A percentile compares a stretch with the other conserved stretches of the same genome.
These are phyloP conservation scores for Penicillium tannophilum DNA, from an alignment of 495 filamentous ascomycete species.

Conservation along the genomic window DNA sequence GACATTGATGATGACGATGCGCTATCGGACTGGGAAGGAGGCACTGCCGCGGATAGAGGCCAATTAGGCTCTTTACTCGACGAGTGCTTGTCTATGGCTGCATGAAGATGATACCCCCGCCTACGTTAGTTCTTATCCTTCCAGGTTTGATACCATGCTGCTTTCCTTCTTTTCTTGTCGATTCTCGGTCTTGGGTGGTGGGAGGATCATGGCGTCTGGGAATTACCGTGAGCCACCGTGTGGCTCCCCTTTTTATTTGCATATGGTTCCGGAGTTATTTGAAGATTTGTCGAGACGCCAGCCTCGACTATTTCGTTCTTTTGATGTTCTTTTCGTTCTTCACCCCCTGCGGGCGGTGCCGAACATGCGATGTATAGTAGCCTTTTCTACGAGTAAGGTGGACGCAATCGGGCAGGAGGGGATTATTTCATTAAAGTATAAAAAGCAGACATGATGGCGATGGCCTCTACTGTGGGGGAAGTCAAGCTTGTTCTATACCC, in stretches of 20 bases:
- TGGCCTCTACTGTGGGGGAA: constrained; percentile 17
- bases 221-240: constrained; percentile 16
- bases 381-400: constrained; percentile 10
- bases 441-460: constrained; percentile 20
- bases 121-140: constrained; percentile 7
- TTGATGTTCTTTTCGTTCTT: constrained; percentile 10
- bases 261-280: constrained; percentile 30
- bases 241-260: constrained; percentile 24
- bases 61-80: constrained; percentile 73
- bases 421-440: constrained; percentile 10
- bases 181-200: constrained; percentile 24
- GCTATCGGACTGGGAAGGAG: constrained; percentile 73
- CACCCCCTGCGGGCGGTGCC: constrained; percentile 5
- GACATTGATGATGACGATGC: constrained; percentile 61
- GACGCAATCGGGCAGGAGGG: not conserved
- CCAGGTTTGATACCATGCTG: constrained; percentile 14
- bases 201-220: constrained; percentile 32
- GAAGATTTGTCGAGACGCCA: constrained; percentile 18
- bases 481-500: constrained; percentile 40
- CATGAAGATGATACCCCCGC: constrained; percentile 30
- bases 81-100: constrained; percentile 53
- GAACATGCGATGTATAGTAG: constrained; percentile 27
- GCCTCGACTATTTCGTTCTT: constrained; percentile 13
- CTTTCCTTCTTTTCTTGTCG: constrained; percentile 17
- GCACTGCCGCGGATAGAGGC: constrained; percentile 57